Evolutionary conservation across 2,329 filamentous ascomycete genomes (phyloP), one percentile per base, ranked within the genome.

Genomic region (Alternaria viburni): DNA sequence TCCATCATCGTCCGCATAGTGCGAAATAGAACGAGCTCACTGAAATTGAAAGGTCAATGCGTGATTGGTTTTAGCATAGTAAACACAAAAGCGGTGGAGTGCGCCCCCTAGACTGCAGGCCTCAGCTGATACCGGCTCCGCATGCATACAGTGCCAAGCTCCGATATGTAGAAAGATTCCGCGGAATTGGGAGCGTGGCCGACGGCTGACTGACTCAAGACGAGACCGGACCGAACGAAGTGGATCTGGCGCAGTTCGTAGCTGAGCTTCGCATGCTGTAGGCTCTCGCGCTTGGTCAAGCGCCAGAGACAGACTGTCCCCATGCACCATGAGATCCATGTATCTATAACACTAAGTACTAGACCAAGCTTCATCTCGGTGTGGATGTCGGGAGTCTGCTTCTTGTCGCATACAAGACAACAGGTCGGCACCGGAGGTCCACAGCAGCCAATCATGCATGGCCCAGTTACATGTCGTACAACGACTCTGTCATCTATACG

Each of bases 401-500:
- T 59, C 54, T 43, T 19, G 54, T 46, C 28, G 19, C 19, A 52
- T 30, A 21, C 45, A 49, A 55, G 54, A 41, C 52, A 57, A 50
- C 41, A 21, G 19, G 47, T 58, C 49, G 54, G 59, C 57, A 55
- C 64, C 56, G 54, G 47, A 64, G 8, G 15, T 64, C 46, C 60
- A 64, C 12, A 49, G 23, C 26, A 65, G 54, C 70, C 69, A 69
- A 69, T 66, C 60, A 65, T 26, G 19, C 19, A 26, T 15, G 26
- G 25, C n/a, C 2, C 43, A 54, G 43, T 56, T 57, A 47, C 47
- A 64, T 26, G 57, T 63, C 54, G 61, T 55, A 65, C 54, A 67
- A 49, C 57, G 41, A 64, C 58, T 58, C 62, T 50, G 66, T 66
- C 69, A 68, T 70, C 50, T 21, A 26, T 52, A 61, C 59, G 64